A percentile compares a stretch with the other conserved stretches of the same genome.
Evolutionary conservation across 75 land plant genomes (phyloP).

Genomic region (Azolla pinnata): DNA sequence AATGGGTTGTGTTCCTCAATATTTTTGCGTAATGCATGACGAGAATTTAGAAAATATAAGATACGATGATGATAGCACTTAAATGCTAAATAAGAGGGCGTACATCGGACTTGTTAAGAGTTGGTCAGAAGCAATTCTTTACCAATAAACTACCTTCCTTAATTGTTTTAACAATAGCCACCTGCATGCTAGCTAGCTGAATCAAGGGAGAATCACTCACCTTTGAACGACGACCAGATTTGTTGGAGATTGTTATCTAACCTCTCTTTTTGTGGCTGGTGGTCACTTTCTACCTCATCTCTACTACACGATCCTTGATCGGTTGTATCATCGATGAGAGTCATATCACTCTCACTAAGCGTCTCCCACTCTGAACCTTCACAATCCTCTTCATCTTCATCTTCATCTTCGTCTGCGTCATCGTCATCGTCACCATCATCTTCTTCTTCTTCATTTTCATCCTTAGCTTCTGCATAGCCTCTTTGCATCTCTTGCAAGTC

Average conservation of each 20-base stretch:
- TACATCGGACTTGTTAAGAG: neutral
- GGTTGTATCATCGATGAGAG: slow-evolving; percentile 5
- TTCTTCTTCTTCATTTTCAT: slow-evolving; percentile 7
- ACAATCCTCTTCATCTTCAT: slow-evolving; percentile 20
- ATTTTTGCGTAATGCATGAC: too few relatives aligned
- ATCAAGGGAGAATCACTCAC: neutral
- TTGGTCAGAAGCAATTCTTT: neutral
- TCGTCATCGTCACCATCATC: too few relatives aligned
- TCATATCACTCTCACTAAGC: slow-evolving; percentile 22
- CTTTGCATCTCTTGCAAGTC: slow-evolving; percentile 10
- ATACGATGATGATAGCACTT: too few relatives aligned
- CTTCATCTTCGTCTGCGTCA: slow-evolving; percentile 5
- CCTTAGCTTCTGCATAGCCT: slow-evolving; percentile 13
- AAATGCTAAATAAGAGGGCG: neutral
- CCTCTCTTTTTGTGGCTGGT: neutral
- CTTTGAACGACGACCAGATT: neutral
- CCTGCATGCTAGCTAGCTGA: neutral
- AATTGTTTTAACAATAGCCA: neutral
- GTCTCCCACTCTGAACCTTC: slow-evolving; percentile 32
- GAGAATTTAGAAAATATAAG: too few relatives aligned
- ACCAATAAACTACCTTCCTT: neutral
- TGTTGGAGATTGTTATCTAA: neutral
- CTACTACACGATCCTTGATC: slow-evolving; percentile 7
- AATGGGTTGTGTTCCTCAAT: too few relatives aligned
- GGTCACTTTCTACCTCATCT: slow-evolving; percentile 1